These are phyloP conservation scores for Neopestalotiopsis rosae DNA, from an alignment of 2,329 filamentous ascomycete genomes.

Conservation along the genomic window DNA sequence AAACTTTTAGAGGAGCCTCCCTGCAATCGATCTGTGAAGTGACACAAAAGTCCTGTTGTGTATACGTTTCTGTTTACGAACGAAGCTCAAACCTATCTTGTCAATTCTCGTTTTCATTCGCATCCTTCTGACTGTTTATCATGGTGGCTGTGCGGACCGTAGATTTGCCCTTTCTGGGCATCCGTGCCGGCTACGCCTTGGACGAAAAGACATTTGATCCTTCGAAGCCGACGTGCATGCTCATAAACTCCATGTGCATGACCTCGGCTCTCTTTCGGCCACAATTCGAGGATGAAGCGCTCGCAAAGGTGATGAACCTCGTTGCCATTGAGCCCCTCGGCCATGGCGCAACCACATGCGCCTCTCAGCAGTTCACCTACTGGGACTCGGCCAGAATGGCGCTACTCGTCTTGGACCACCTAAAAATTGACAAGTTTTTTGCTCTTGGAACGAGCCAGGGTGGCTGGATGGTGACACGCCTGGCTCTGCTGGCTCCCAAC, in stretches of 20 bases:
- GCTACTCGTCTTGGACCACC: conserved; percentile 59
- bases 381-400: conserved; percentile 61
- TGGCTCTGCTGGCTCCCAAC: conserved; percentile 56
- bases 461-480: conserved; percentile 55
- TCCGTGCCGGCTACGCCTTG: conserved; percentile 50
- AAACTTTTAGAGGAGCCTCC: background rate
- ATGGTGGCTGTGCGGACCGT: conserved; percentile 47
- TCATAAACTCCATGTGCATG: conserved; percentile 59
- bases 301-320: conserved; percentile 51
- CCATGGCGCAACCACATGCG: conserved; percentile 51
- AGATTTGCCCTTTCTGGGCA: conserved; percentile 53
- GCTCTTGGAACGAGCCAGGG: conserved; percentile 58
- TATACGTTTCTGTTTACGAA: background rate
- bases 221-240: conserved; percentile 54
- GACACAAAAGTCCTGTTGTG: background rate
- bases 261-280: conserved; percentile 50
- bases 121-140: background rate
- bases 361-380: conserved; percentile 57
- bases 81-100: background rate
- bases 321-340: conserved; percentile 59
- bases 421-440: conserved; percentile 53
- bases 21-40: background rate
- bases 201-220: conserved; percentile 49
- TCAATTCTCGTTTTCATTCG: background rate
- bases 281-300: conserved; percentile 46